Evolutionary conservation across 805 yeast species (phyloP).

Genomic region (Metschnikowia henanensis): DNA sequence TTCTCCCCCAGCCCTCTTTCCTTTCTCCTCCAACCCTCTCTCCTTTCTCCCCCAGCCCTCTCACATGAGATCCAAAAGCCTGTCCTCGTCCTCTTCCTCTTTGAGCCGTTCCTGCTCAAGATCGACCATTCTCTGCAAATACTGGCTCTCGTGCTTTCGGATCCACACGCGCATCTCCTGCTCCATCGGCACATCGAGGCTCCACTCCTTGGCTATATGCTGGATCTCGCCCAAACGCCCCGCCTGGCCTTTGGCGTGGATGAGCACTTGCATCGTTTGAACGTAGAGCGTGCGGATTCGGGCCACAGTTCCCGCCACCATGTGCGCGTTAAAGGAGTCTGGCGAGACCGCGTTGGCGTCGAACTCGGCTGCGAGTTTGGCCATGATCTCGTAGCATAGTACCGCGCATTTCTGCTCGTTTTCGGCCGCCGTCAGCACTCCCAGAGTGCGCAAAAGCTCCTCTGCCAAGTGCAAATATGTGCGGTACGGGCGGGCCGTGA

Average conservation of each 20-base stretch:
- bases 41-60: neutral
- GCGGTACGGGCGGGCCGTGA: slow-evolving; percentile 25
- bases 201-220: slow-evolving; percentile 39
- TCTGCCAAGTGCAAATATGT: slow-evolving; percentile 23
- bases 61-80: slow-evolving; percentile 32
- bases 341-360: slow-evolving; percentile 14
- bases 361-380: slow-evolving; percentile 14
- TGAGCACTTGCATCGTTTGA: slow-evolving; percentile 25
- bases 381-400: slow-evolving; percentile 24
- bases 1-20: neutral
- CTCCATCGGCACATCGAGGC: slow-evolving; percentile 30
- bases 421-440: slow-evolving; percentile 1
- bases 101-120: slow-evolving; percentile 23
- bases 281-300: slow-evolving; percentile 17
- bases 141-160: slow-evolving; percentile 20
- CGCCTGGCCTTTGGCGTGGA: slow-evolving; percentile 28
- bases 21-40: neutral
- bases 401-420: slow-evolving; percentile 11
- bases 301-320: slow-evolving; percentile 2
- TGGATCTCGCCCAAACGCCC: slow-evolving; percentile 28
- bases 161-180: slow-evolving; percentile 24
- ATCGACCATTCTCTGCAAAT: slow-evolving; percentile 23
- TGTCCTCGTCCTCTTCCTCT: slow-evolving; percentile 31
- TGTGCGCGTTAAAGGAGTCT: slow-evolving; percentile 20
- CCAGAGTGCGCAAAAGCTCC: slow-evolving; percentile 21